phyloP scores from a whole-genome alignment of 1,284 basidiomycete species.

The Boletus semigastroideus region DNA sequence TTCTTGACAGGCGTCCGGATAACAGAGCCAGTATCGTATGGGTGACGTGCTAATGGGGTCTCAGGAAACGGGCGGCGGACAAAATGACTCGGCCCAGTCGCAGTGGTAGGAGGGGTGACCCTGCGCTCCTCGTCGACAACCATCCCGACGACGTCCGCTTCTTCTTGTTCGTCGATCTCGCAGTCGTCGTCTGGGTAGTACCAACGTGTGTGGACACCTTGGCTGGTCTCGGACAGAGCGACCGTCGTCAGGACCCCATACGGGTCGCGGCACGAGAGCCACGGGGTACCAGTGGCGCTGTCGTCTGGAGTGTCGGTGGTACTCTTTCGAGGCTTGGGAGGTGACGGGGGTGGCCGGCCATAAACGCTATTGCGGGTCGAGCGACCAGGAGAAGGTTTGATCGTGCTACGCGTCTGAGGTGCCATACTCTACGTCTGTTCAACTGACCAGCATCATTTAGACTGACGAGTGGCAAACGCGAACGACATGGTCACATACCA shows the following conservation, averaged over 20 bases:
- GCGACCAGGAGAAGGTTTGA: conserved; percentile 19
- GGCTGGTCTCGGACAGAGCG: conserved; percentile 22
- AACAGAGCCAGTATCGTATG: conserved; percentile 32
- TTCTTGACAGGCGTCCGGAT: conserved; percentile 31
- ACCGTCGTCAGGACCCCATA: conserved; percentile 12
- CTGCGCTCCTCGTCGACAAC: conserved; percentile 16
- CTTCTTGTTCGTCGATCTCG: conserved; percentile 6
- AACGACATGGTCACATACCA: conserved; percentile 3
- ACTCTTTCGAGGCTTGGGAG: conserved; percentile 10
- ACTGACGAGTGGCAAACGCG: neutral
- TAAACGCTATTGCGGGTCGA: conserved; percentile 24
- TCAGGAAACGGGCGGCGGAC: conserved; percentile 13
- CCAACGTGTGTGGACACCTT: conserved; percentile 25
- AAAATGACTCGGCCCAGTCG: neutral
- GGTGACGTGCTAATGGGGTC: conserved; percentile 24
- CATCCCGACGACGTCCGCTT: conserved; percentile 8
- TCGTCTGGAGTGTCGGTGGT: neutral
- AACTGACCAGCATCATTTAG: neutral
- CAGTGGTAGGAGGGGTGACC: conserved; percentile 11
- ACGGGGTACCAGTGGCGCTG: conserved; percentile 5
- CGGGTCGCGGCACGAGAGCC: conserved; percentile 21
- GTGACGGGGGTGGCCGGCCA: conserved; percentile 13
- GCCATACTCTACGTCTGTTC: conserved; percentile 16
- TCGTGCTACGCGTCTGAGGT: conserved; percentile 23
- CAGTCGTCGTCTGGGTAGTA: conserved; percentile 9